Evolutionary conservation across 169 alveolate genomes (phyloP).

Genomic region (Cystoisospora suis): DNA sequence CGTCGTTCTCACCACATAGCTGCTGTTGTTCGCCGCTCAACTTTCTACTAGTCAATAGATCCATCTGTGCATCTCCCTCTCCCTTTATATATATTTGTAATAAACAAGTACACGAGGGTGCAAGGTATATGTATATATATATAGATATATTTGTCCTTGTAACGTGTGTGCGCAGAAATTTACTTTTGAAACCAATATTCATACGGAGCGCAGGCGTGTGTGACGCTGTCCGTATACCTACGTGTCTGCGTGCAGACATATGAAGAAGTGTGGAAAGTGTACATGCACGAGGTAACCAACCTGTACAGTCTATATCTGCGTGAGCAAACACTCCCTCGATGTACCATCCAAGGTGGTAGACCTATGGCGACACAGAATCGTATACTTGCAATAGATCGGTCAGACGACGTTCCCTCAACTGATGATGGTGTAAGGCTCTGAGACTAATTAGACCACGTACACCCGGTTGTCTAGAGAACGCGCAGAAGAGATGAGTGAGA

Average conservation of each 20-base stretch:
- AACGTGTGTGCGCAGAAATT: constrained; percentile 12
- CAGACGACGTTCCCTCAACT: no score
- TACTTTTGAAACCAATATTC: neutral
- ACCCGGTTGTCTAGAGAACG: constrained; percentile 45
- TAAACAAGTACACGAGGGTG: neutral
- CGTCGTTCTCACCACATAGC: no score
- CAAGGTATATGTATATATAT: neutral
- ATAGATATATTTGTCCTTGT: neutral
- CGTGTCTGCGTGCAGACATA: neutral
- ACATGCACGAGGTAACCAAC: no score
- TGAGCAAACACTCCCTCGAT: no score
- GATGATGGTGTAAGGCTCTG: no score
- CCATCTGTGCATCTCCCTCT: neutral
- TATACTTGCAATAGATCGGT: no score
- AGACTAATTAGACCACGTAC: no score
- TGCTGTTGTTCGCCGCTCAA: no score
- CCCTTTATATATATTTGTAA: neutral
- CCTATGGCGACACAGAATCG: no score
- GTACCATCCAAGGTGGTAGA: no score
- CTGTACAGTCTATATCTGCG: no score
- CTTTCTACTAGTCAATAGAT: no score
- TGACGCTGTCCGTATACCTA: neutral
- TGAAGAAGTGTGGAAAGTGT: neutral
- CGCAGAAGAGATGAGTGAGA: constrained; percentile 36
- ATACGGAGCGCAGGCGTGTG: neutral